Percentiles rank a stretch among this genome's conserved stretches.
phyloP scores from a whole-genome alignment of 2,329 filamentous ascomycete genomes.

The Mollisiaceae sp. region DNA sequence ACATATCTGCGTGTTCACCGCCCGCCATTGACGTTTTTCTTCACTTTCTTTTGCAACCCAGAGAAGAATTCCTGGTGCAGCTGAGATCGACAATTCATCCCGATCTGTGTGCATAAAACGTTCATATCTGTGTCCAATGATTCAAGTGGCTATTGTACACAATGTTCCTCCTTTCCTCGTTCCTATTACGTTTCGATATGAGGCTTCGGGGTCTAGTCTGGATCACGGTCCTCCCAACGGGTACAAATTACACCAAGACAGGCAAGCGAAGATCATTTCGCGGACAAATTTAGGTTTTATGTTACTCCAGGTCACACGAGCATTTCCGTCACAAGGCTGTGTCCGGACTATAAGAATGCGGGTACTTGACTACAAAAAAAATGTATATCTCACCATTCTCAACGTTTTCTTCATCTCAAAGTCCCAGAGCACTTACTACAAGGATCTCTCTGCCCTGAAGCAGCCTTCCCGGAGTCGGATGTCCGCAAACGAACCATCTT shows the following conservation, averaged over 20 bases:
- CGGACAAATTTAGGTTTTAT: not conserved
- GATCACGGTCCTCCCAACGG: slow-evolving; percentile 2
- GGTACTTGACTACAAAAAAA: not conserved
- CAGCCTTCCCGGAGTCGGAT: not conserved
- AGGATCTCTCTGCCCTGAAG: not conserved
- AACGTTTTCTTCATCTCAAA: not conserved
- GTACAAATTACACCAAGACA: slow-evolving; percentile 6
- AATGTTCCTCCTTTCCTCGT: not conserved
- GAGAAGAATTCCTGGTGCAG: not conserved
- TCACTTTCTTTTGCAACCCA: slow-evolving; percentile 6
- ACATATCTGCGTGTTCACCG: not conserved
- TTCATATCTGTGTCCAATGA: slow-evolving; percentile 4
- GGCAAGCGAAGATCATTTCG: not conserved
- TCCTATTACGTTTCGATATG: slow-evolving; percentile 4
- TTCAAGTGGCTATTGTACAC: not conserved
- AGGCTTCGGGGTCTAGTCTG: not conserved
- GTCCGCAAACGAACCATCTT: not conserved
- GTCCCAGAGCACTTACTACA: not conserved
- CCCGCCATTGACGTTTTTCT: not conserved
- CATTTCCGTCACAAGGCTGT: not conserved
- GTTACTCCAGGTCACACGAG: slow-evolving; percentile 7
- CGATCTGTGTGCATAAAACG: not conserved
- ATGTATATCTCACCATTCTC: not conserved
- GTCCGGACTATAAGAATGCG: not conserved
- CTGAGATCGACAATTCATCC: not conserved